phyloP scores from a whole-genome alignment of 2,329 filamentous ascomycete genomes.

The Tolypocladium cylindrosporum region DNA sequence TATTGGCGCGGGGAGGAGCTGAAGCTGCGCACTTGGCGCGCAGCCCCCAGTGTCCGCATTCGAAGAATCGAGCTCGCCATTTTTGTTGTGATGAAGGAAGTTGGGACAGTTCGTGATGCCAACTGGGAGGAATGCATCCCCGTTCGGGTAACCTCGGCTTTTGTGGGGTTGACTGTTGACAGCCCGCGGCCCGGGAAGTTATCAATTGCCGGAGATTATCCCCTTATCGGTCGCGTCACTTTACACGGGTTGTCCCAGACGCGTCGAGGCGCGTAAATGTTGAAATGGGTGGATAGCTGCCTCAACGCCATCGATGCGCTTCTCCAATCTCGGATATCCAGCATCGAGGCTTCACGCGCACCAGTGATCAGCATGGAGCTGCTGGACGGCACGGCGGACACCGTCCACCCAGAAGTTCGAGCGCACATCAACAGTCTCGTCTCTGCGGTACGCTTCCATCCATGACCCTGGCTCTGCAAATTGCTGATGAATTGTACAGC shows the following conservation, averaged over 20 bases:
- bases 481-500: constrained; percentile 36
- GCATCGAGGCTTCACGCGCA: neutral
- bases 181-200: neutral
- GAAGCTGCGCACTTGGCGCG: constrained; percentile 47
- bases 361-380: constrained; percentile 37
- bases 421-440: constrained; percentile 90
- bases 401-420: constrained; percentile 85
- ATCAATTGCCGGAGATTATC: constrained; percentile 7
- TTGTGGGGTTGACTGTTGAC: constrained; percentile 6
- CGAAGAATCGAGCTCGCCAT: constrained; percentile 32
- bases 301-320: neutral
- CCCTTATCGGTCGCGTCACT: constrained; percentile 5
- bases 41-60: constrained; percentile 22
- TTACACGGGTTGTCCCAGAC: constrained; percentile 1
- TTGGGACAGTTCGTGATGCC: constrained; percentile 1
- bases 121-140: constrained; percentile 6
- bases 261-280: constrained; percentile 14
- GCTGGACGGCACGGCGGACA: constrained; percentile 40
- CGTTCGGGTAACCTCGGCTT: constrained; percentile 34
- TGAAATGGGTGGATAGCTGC: neutral
- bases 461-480: neutral
- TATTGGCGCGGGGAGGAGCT: constrained; percentile 53
- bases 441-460: constrained; percentile 60
- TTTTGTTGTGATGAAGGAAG: constrained; percentile 5
- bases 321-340: neutral